These are phyloP conservation scores for Tetrapisispora nanseiensis DNA, from an alignment of 805 yeast species.

Conservation along the genomic window DNA sequence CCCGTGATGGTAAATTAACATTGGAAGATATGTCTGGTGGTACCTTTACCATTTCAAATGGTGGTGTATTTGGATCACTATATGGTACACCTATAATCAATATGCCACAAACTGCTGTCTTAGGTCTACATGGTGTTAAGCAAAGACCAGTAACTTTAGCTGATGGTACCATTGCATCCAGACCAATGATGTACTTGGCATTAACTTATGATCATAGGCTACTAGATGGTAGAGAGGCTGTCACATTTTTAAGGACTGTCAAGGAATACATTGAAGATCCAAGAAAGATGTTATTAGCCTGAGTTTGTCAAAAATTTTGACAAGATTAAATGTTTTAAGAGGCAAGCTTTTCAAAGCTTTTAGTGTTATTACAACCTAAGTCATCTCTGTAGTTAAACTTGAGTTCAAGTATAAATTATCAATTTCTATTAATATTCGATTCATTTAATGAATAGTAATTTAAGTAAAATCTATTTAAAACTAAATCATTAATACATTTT, in stretches of 20 bases:
- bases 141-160: slow-evolving; percentile 89
- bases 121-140: slow-evolving; percentile 95
- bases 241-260: slow-evolving; percentile 87
- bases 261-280: slow-evolving; percentile 98
- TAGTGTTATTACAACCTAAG: no score
- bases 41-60: slow-evolving; percentile 96
- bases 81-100: slow-evolving; percentile 98
- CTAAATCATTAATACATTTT: not conserved
- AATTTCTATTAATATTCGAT: slow-evolving; percentile 1
- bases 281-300: slow-evolving; percentile 81
- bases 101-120: slow-evolving; percentile 95
- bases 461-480: not conserved
- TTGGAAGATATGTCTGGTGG: slow-evolving; percentile 99
- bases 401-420: not conserved
- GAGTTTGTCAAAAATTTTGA: no score
- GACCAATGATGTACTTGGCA: slow-evolving; percentile 99
- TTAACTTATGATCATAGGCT: slow-evolving; percentile 97
- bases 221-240: slow-evolving; percentile 98
- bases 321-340: no score
- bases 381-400: no score
- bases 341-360: not conserved
- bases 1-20: slow-evolving; percentile 93
- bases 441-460: not conserved
- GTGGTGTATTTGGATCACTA: slow-evolving; percentile 96
- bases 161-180: slow-evolving; percentile 90